Evolutionary conservation across 2,329 filamentous ascomycete species (phyloP), one percentile per base, ranked within the genome.

Genomic region (Thermomyces lanuginosus): DNA sequence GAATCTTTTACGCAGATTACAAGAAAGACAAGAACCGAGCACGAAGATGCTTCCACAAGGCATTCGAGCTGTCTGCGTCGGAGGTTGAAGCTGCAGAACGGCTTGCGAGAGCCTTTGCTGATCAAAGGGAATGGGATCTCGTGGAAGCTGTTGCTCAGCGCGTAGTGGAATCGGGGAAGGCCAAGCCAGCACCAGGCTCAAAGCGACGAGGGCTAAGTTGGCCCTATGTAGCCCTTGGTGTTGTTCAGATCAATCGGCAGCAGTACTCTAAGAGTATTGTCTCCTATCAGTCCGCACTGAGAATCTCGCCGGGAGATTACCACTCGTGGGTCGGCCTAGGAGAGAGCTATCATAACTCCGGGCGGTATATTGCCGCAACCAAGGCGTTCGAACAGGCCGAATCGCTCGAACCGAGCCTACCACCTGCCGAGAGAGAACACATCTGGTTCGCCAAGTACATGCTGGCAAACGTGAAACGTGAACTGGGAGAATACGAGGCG

Each of bases 371-470:
- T 33, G 86, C 89, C n/a, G 86, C 89, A 0, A 81, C 78, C 3
- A 86, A 89, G 45, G 83, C 89, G 1, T 89, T 95, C 38, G 62
- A 79, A 17, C 78, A 92, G 44, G 89, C 86, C 0, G 75, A 86
- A 45, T 69, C 67, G 28, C 63, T 92, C 4, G 79, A 86, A 35
- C 62, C 69, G 15, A 61, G 64, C 1, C 50, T 66, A 0, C 50
- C 61, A n/a, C 44, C 64, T 44, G 51, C 66, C 23, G 61, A 69
- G 17, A 46, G 60, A 11, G 72, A 68, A 0, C 78, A 91, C 39
- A 77, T 70, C 6, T 98, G 89, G 89, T 98, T 93, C 48, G 84
- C 84, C 5, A 81, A 81, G 45, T 93, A 93, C 51, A 91, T 98
- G 76, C 69, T 95, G 33, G 84, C 82, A 21, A 95, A 98, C 43